Percentiles rank a stretch among this genome's conserved stretches.
Conservation (phyloP, 805 yeast species). For the Zygosaccharomyces bisporus region DNA sequence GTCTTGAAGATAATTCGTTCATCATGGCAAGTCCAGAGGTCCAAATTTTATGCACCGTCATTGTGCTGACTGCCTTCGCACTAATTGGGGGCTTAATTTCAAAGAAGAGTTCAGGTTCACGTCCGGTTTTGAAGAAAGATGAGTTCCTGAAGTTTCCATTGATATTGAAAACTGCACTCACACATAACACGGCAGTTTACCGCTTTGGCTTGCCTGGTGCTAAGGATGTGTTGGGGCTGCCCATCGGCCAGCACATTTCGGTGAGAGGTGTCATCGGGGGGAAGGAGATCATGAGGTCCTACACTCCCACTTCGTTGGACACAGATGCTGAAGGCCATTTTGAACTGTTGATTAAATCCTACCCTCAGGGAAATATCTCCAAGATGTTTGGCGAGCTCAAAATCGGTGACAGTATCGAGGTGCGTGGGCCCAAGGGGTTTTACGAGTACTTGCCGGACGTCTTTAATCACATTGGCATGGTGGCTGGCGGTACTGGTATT, state of each 20-base stretch:
- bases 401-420: conserved; percentile 73
- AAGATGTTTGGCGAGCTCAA: conserved; percentile 64
- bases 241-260: conserved; percentile 91
- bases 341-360: conserved; percentile 80
- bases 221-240: conserved; percentile 75
- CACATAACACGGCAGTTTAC: conserved; percentile 79
- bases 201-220: conserved; percentile 78
- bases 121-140: conserved; percentile 56
- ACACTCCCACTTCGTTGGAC: conserved; percentile 85
- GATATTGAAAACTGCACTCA: conserved; percentile 66
- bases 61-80: conserved; percentile 14
- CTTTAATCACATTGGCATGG: conserved; percentile 74
- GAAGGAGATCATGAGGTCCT: conserved; percentile 77
- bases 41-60: conserved; percentile 15
- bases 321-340: conserved; percentile 70
- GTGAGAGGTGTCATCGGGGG: conserved; percentile 73
- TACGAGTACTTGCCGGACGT: conserved; percentile 79
- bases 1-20: not conserved
- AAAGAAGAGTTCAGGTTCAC: conserved; percentile 27
- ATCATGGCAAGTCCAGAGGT: conserved; percentile 5
- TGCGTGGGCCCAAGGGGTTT: conserved; percentile 89
- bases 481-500: conserved; percentile 96
- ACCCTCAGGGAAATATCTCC: conserved; percentile 82
- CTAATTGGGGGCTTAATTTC: conserved; percentile 31
- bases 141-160: conserved; percentile 76